Evolutionary conservation across 129 eudicot species (phyloP).

Genomic region (Flaveria ramosissima): DNA sequence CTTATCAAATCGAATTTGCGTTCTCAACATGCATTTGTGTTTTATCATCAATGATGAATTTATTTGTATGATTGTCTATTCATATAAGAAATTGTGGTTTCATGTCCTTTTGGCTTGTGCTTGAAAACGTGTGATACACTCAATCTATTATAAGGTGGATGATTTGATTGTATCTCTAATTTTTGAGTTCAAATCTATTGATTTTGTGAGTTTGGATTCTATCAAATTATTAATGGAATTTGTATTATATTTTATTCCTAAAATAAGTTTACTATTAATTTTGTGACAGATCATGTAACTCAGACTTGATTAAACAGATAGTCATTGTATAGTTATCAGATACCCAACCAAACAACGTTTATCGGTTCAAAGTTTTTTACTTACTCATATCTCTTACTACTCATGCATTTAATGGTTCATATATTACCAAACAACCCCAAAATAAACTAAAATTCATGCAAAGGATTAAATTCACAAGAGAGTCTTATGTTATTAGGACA

Average conservation of each 20-base stretch:
- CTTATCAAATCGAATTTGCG: slow-evolving; percentile 1
- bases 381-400: too few relatives aligned
- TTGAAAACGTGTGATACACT: not conserved
- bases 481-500: too few relatives aligned
- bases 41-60: slow-evolving; percentile 4
- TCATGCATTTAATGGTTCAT: too few relatives aligned
- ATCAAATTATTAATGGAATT: not conserved
- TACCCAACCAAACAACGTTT: too few relatives aligned
- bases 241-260: not conserved
- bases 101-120: slow-evolving; percentile 15
- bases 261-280: not conserved
- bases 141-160: not conserved
- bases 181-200: not conserved
- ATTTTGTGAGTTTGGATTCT: slow-evolving; percentile 11
- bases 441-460: too few relatives aligned
- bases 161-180: not conserved
- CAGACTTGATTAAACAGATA: too few relatives aligned
- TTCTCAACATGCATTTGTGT: slow-evolving; percentile 33
- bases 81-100: slow-evolving; percentile 14
- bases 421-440: too few relatives aligned
- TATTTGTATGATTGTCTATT: slow-evolving; percentile 9
- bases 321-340: too few relatives aligned
- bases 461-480: too few relatives aligned
- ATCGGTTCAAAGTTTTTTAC: too few relatives aligned
- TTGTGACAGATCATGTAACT: slow-evolving; percentile 11